Conservation (phyloP, 371 early-diverging fungal genomes). For the Mortierella polycephala region DNA sequence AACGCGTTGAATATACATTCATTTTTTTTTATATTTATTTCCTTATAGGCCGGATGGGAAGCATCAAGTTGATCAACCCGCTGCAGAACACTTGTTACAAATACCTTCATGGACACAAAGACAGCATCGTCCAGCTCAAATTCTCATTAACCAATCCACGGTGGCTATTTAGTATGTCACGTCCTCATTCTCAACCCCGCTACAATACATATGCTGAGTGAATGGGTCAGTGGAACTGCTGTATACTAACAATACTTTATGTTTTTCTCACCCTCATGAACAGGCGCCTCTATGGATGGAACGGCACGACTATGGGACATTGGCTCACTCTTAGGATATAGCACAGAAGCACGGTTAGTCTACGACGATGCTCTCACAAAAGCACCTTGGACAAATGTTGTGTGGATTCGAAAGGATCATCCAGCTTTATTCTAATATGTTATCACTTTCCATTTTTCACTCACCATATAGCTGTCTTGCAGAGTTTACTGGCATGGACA, state of each 20-base stretch:
- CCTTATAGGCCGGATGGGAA: conserved; percentile 58
- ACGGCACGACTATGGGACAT: conserved; percentile 71
- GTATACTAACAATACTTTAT: neutral
- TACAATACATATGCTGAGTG: neutral
- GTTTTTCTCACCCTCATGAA: neutral
- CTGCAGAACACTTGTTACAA: conserved; percentile 65
- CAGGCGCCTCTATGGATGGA: conserved; percentile 65
- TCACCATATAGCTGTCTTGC: conserved; percentile 32
- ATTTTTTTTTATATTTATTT: neutral
- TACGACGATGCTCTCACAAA: no score
- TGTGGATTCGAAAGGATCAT: no score
- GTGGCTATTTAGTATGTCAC: conserved; percentile 64
- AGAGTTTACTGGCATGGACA: conserved; percentile 27
- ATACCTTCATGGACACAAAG: conserved; percentile 64
- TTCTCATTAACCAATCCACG: conserved; percentile 62
- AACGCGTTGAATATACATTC: no score
- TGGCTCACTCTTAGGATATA: conserved; percentile 44
- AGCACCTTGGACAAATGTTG: neutral
- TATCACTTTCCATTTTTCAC: neutral
- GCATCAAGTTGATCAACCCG: conserved; percentile 67
- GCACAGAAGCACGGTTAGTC: conserved; percentile 36
- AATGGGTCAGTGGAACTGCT: no score
- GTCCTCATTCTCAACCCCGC: neutral
- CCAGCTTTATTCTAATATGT: no score
- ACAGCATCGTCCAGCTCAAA: conserved; percentile 55